Conservation (phyloP, 2,329 filamentous ascomycete species). For the Claviceps purpurea region DNA sequence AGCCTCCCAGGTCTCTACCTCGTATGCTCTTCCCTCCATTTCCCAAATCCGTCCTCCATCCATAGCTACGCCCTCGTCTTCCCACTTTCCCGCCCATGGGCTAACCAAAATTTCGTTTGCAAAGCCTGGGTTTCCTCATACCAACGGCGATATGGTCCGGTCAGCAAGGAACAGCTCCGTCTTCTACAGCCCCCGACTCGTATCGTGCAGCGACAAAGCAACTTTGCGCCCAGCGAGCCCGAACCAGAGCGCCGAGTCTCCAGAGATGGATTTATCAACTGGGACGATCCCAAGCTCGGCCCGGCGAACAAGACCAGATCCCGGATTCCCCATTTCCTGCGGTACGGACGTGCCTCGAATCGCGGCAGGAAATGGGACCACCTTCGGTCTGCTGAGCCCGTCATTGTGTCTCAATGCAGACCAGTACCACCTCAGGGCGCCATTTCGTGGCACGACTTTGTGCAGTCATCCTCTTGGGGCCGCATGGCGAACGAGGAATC, state of each 20-base stretch:
- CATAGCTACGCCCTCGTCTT: too few species aligned
- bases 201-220: slow-evolving; percentile 27
- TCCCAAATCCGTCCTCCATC: too few species aligned
- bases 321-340: slow-evolving; percentile 33
- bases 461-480: slow-evolving; percentile 40
- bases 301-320: slow-evolving; percentile 20
- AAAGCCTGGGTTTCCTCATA: slow-evolving; percentile 38
- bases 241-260: slow-evolving; percentile 29
- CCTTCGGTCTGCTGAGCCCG: slow-evolving; percentile 42
- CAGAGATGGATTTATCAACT: slow-evolving; percentile 33
- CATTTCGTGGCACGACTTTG: slow-evolving; percentile 38
- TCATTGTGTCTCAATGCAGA: slow-evolving; percentile 39
- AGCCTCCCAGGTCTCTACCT: slow-evolving; percentile 17
- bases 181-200: slow-evolving; percentile 26
- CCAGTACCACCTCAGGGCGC: slow-evolving; percentile 27
- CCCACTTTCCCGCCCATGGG: too few species aligned
- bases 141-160: slow-evolving; percentile 25
- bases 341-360: slow-evolving; percentile 31
- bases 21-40: slow-evolving; percentile 10
- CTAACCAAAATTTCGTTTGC: slow-evolving; percentile 23
- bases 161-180: slow-evolving; percentile 24
- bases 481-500: slow-evolving; percentile 32
- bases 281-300: slow-evolving; percentile 23
- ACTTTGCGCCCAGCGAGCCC: slow-evolving; percentile 25
- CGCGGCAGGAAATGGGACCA: slow-evolving; percentile 46